phyloP scores from a whole-genome alignment of 257 asterid genomes.

The Catharanthus roseus region DNA sequence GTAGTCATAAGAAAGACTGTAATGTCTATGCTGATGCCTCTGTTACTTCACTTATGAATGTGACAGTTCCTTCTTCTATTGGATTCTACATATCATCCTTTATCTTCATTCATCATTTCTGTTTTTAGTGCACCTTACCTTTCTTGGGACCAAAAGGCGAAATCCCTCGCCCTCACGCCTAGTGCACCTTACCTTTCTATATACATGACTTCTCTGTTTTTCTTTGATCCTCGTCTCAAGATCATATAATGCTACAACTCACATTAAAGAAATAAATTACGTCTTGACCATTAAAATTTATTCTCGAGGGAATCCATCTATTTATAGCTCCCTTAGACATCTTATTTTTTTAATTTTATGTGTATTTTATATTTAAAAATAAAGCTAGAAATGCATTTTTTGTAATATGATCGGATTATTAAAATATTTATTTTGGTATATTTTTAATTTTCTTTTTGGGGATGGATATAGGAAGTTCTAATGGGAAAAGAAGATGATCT shows the following conservation, averaged over 20 bases:
- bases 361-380: too few relatives aligned
- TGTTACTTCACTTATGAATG: slow-evolving; percentile 18
- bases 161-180: too few relatives aligned
- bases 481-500: slow-evolving; percentile 68
- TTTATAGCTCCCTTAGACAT: too few relatives aligned
- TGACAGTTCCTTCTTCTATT: slow-evolving; percentile 11
- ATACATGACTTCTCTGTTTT: neutral
- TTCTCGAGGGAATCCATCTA: too few relatives aligned
- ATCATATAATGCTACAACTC: too few relatives aligned
- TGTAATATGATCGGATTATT: neutral
- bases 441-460: neutral
- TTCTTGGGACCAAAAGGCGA: too few relatives aligned
- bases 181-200: neutral
- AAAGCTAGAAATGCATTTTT: too few relatives aligned
- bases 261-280: neutral
- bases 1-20: neutral
- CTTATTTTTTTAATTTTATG: too few relatives aligned
- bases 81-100: neutral
- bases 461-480: slow-evolving; percentile 62
- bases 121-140: neutral
- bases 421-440: neutral
- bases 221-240: neutral
- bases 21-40: neutral
- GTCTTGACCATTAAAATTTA: neutral
- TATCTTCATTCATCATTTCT: neutral